Base-by-base conservation (phyloP, 2,329 filamentous ascomycete genomes). In the Polychaeton citri region DNA sequence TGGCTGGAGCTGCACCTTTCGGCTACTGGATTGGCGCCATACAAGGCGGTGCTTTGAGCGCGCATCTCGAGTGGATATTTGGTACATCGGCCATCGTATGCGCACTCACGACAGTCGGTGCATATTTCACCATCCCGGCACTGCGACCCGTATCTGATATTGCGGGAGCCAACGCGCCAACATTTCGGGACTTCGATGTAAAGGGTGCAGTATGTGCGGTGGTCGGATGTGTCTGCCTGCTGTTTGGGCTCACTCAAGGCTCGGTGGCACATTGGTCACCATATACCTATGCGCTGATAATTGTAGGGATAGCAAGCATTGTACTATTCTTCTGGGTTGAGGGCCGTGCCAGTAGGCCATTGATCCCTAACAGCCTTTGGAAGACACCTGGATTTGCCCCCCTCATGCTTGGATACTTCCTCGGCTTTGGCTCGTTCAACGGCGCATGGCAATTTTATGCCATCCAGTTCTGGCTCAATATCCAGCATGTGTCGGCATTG, bases 41-140 rank as follows among this genome's bases (percentile, higher is more conserved):
- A 2, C 60, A 65, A 38, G 63, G 61, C 4, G 63, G 63, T 15
- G 59, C 57, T 0, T 45, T 66, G 5, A 52, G 53, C n/a, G 40
- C 46, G 1, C 54, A 59, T 35, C 54, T 65, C 3, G 45, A 50
- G 1, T 65, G 62, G 63, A 59, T 66, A 30, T 65, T 64, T 37
- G 63, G 61, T 13, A 55, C 53, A 26, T 65, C 60, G 13, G 57
- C 63, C 1, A 55, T 65, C 6, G 54, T 65, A 31, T 59, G 41
- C 10, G 56, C 43, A 0, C 38, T 63, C 1, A 58, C 58, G 37
- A 48, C 51, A 2, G 30, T 57, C 1, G 61, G 59, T 1, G 61
- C 62, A 1, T 60, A 53, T 35, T 49, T 59, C 24, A 55, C 58
- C 1, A 61, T 66, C 13, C 63, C 63, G 2, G 38, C 55, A 12